Base-by-base conservation (phyloP, 805 yeast genomes). In the Scheffersomyces coipomensis region DNA sequence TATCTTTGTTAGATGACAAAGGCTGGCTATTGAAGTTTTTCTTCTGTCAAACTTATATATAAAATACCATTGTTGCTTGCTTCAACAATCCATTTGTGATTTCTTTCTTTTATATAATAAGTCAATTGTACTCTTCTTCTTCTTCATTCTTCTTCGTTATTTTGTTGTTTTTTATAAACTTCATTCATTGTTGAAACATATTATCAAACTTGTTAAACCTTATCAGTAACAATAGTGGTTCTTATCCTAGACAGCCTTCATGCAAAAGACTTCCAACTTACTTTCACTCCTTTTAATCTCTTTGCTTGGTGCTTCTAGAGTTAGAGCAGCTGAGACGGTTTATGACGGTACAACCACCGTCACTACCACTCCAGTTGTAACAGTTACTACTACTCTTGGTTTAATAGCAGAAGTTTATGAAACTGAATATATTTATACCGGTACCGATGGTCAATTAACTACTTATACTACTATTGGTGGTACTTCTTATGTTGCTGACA, bases 361-460 rank as follows among this genome's bases (percentile, higher is more conserved):
- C 7, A 60, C 66, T 24, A 39, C 45, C 13, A 60, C 66, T 17
- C 58, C 60, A 17, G 51, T 58, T 9, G 62, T 57, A 8, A 63
- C 71, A 1, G 48, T 46, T 16, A 58, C 69, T 15, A 58, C 59
- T 15, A 59, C 66, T 10, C 50, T 59, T 6, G 57, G 51, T 5
- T 48, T 45, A 19, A 40, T 51, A n/a, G 63, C 52, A 34, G 52
- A 51, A 18, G 42, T 63, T 18, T 56, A 40, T 35, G 62, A 51
- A 21, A 55, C 65, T 4, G 57, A 41, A 6, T 66, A 64, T 44
- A 46, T 63, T 21, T 67, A 47, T 45, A 62, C 69, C 19, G 50
- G 49, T 36, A 37, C 54, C 12, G 49, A 45, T 18, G 70, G 71
- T 2, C 42, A 37, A 5, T 49, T 58, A 35, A 63, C 72, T 24